Base-by-base conservation (phyloP, 345 rosid species). In the Sapria himalayana region DNA sequence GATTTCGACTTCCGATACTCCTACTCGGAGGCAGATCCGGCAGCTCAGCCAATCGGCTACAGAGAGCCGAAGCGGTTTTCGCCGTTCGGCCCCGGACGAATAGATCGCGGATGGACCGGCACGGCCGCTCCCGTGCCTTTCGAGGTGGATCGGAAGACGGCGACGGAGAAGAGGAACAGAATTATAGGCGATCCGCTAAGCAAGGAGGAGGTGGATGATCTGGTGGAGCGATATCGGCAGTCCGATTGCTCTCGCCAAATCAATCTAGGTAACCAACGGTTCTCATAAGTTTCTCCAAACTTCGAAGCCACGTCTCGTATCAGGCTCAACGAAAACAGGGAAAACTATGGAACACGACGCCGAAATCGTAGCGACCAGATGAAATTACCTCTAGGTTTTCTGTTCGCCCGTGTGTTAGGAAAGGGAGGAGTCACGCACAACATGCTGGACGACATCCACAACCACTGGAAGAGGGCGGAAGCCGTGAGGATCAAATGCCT, bases 401-500 rank as follows among this genome's bases (percentile, higher is more conserved):
- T 27, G n/a, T 25, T 8, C 44, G 29, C 1, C 37, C 17, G 37
- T 40, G 17, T 18, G 23, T 22, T 40, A 78, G 92, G 94, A 41
- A 78, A 71, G 67, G 76, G 70, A 3, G 93, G 96, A 50, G 84
- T 81, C 13, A 81, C 94, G 29, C 96, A 81, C 67, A 85, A 80
- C 67, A 69, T 75, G 86, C 67, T 85, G 45, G 96, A 73, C 65
- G 96, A 85, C 33, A 73, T 85, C 34, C 86, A 81, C 49, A 75
- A 75, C 43, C 94, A 85, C 41, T 85, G 96, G 96, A 78, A 69
- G 64, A 66, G 56, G 49, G 84, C 94, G 0, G 86, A 81, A 52
- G 96, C 94, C 15, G 77, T 75, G 49, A 81, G 96, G 66, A 78
- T 85, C 41, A 78, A 85, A 66, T 81, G 94, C 50, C 63, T 81